A percentile compares a stretch with the other conserved stretches of the same genome.
These are phyloP conservation scores for Cryptosporidium xiaoi DNA, from an alignment of 169 alveolate species.

Conservation along the genomic window DNA sequence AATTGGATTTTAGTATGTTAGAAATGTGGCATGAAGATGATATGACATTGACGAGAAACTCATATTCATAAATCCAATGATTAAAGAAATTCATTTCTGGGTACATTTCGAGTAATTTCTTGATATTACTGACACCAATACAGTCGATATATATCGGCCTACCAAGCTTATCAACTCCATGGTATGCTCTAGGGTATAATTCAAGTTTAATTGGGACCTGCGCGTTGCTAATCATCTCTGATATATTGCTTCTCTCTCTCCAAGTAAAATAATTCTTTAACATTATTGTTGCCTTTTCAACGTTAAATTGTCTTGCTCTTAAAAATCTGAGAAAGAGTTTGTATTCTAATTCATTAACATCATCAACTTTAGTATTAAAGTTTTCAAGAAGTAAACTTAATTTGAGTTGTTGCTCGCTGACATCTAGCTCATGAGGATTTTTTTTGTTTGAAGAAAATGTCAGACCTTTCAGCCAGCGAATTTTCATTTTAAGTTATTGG, in stretches of 20 bases:
- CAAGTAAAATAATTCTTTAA: slow-evolving; percentile 80
- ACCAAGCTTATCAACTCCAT: slow-evolving; percentile 79
- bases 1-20: slow-evolving; percentile 2
- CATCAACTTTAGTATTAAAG: slow-evolving; percentile 17
- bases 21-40: slow-evolving; percentile 36
- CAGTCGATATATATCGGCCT: slow-evolving; percentile 84
- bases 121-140: slow-evolving; percentile 80
- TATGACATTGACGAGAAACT: slow-evolving; percentile 60
- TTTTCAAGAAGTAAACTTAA: slow-evolving; percentile 32
- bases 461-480: slow-evolving; percentile 65
- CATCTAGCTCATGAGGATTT: slow-evolving; percentile 15
- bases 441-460: background rate
- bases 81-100: slow-evolving; percentile 60
- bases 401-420: slow-evolving; percentile 27
- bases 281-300: slow-evolving; percentile 80
- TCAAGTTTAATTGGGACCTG: slow-evolving; percentile 37
- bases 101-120: slow-evolving; percentile 20
- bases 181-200: slow-evolving; percentile 82
- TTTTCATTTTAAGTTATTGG: slow-evolving; percentile 15
- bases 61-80: slow-evolving; percentile 73
- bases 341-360: slow-evolving; percentile 18
- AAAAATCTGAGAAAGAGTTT: slow-evolving; percentile 75
- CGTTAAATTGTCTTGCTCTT: slow-evolving; percentile 81
- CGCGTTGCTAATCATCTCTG: slow-evolving; percentile 26
- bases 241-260: slow-evolving; percentile 77